These are phyloP conservation scores for Rhynchospora tenuis DNA, from an alignment of 176 grass and related monocot species.

Conservation along the genomic window DNA sequence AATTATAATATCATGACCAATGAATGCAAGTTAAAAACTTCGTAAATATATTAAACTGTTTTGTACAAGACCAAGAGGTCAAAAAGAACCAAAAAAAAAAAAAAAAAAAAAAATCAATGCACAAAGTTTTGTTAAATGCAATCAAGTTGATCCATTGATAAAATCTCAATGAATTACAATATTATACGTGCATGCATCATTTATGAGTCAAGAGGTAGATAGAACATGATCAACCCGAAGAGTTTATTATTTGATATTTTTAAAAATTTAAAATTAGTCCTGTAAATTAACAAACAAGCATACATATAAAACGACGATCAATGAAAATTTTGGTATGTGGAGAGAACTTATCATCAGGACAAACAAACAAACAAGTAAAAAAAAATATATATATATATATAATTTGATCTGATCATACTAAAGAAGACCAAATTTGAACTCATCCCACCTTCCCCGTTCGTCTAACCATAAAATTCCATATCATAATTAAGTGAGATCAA, in stretches of 20 bases:
- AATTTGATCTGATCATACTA: neutral
- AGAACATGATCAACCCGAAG: neutral
- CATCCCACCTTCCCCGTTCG: neutral
- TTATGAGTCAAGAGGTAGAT: neutral
- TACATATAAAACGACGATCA: neutral
- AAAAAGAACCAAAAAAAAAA: neutral
- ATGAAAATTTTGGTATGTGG: neutral
- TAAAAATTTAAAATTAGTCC: neutral
- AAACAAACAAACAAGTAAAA: neutral
- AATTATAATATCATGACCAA: neutral
- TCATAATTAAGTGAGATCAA: neutral
- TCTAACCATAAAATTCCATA: neutral
- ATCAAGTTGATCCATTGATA: neutral
- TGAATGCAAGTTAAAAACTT: neutral
- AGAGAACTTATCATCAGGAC: neutral
- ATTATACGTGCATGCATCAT: neutral
- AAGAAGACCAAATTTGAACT: neutral
- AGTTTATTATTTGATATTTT: neutral
- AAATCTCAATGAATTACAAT: neutral
- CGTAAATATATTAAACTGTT: neutral
- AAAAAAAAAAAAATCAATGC: neutral
- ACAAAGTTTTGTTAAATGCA: neutral
- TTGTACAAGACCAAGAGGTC: neutral
- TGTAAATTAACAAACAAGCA: neutral
- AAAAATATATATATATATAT: neutral